Evolutionary conservation across 768 basidiomycete species (phyloP), one percentile per base, ranked within the genome.

Genomic region (Lactifluus hygrophoroides): DNA sequence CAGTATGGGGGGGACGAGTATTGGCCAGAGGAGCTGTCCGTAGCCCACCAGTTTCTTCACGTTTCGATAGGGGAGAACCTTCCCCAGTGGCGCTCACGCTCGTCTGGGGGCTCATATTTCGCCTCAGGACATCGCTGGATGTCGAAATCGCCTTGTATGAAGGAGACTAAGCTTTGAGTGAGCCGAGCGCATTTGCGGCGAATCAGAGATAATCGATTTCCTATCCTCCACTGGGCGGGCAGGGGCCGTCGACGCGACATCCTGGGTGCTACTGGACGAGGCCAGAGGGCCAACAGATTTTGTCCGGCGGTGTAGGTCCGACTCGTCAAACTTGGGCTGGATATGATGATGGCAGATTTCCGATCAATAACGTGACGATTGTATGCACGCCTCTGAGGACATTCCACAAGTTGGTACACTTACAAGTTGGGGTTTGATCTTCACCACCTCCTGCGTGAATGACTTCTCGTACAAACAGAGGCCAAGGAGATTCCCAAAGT

Each of bases 401-500:
- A 27, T 25, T 53, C 14, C 37, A 19, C 23, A 35, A 48, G 51
- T 28, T 35, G 32, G n/a, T 10, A 23, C n/a, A 80, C 87, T 57
- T 66, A 95, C 94, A 3, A 83, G 82, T 30, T 81, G 80, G 0
- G 90, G 83, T 69, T 91, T 95, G 63, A 98, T 86, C 73, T 94
- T 95, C 40, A 81, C 74, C 9, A 99, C 77, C 67, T 94, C 88
- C 48, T 86, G 80, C 0, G 89, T 80, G 70, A 92, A 97, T 6
- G 79, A 71, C 73, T 95, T 96, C 74, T 98, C 96, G 66, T 98
- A 98, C n/a, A 98, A 72, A 71, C 96, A 99, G 66, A 96, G 95
- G 1, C 96, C 96, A 16, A 98, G 77, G 2, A 98, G 75, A 69
- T 94, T 96, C 40, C 96, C 96, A 68, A 98, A 99, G 63, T 84